phyloP scores from a whole-genome alignment of 306 rosid genomes.

The Luffa acutangula region DNA sequence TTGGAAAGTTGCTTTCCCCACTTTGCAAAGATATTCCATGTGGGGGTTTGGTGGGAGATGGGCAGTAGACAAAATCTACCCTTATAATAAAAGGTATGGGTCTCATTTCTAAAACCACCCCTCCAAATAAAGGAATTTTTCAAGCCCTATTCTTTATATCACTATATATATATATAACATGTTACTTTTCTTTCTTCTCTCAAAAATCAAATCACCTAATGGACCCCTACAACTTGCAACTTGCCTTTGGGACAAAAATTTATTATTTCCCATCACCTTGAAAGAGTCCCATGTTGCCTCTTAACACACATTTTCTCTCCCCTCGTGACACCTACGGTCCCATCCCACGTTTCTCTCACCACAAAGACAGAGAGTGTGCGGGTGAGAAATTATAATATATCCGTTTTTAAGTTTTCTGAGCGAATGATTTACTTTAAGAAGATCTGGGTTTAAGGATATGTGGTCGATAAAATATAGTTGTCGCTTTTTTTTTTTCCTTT shows the following conservation, averaged over 20 bases:
- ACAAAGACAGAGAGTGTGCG: background rate
- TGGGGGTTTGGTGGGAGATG: conserved; percentile 17
- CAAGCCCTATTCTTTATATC: background rate
- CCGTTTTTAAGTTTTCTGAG: background rate
- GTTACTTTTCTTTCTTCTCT: background rate
- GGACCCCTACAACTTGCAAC: conserved; percentile 3
- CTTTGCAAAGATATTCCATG: conserved; percentile 18
- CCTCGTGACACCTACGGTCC: background rate
- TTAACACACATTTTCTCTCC: background rate
- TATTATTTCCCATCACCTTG: conserved; percentile 5
- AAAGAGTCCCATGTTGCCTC: conserved; percentile 8
- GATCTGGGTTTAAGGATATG: background rate
- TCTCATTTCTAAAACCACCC: background rate
- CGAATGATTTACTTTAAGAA: background rate
- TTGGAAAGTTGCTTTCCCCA: conserved; percentile 15
- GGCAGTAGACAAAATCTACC: conserved; percentile 19
- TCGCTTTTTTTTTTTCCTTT: background rate
- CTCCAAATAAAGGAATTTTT: background rate
- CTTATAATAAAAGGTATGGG: conserved; percentile 4
- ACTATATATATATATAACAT: background rate
- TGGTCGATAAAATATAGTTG: background rate
- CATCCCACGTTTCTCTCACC: background rate
- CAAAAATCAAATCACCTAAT: background rate
- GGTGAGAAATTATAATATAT: background rate
- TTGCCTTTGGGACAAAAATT: conserved; percentile 9